Base-by-base conservation (phyloP, 2,329 filamentous ascomycete species). In the Ceratocystis alfenasii region DNA sequence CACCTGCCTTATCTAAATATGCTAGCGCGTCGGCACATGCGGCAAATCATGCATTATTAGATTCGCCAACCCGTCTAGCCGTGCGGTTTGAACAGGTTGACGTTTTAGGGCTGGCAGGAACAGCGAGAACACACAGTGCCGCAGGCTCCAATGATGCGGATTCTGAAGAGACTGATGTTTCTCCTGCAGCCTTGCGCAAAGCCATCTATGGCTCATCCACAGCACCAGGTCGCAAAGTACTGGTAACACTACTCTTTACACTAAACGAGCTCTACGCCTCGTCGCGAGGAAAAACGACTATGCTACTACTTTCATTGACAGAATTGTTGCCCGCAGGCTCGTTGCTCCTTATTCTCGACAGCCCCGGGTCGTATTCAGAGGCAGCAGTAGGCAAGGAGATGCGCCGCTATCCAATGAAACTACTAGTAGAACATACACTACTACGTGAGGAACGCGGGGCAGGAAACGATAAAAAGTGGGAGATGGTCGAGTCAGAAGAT, bases 261-360 rank as follows among this genome's bases (percentile, higher is more conserved):
- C 82, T 97, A 60, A 97, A 97, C 74, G 94, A 99, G 76, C 84
- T 99, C 0, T 97, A 96, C 78, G 79, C 83, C 0, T 90, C 87
- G 0, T 83, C 91, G 28, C 78, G 85, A 61, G 79, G 85, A 1
- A 84, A 85, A 70, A 90, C 93, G 0, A 95, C 93, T 0, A 78
- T 79, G 2, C 87, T 97, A 69, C 79, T 99, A 0, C 80, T 90
- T 3, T 78, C 78, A 0, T 76, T 96, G 20, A 89, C 88, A 0
- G 77, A 82, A 1, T 70, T 76, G 0, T 73, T 88, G 1, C 76
- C 79, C 0, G 68, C 78, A 0, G 87, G 84, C 0, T 83, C 89
- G 1, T 74, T 93, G 48, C 77, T 97, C 1, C 81, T 97, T 0
- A 89, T 97, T 2, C 86, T 96, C 3, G 93, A 99, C 74, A 96